Evolutionary conservation across 2,329 filamentous ascomycete genomes (phyloP).

Genomic region (Aspergillus pseudonomiae): DNA sequence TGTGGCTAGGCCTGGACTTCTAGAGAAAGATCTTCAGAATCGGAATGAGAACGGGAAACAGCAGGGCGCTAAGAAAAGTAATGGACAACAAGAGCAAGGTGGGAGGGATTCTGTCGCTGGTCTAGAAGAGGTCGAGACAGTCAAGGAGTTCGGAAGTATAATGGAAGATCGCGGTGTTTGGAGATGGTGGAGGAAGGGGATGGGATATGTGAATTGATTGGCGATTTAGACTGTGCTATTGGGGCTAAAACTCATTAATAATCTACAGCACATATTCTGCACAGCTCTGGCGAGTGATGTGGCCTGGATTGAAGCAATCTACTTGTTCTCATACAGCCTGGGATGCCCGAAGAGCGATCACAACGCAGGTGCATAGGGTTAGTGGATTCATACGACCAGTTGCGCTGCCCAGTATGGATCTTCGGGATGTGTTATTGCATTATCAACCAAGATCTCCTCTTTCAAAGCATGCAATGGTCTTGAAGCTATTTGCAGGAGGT

Average conservation of each 20-base stretch:
- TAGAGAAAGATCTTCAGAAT: constrained; percentile 23
- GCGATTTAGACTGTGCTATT: not conserved
- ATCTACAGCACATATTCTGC: not conserved
- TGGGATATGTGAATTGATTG: constrained; percentile 53
- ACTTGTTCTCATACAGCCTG: not conserved
- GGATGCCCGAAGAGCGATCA: not conserved
- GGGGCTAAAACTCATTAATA: not conserved
- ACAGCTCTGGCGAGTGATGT: not conserved
- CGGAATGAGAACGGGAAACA: not conserved
- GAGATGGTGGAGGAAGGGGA: constrained; percentile 69
- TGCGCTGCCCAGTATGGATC: not conserved
- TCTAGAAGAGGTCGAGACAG: constrained; percentile 62
- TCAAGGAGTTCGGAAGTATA: constrained; percentile 64
- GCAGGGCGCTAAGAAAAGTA: not conserved
- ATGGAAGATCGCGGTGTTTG: constrained; percentile 65
- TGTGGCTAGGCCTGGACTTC: constrained; percentile 54
- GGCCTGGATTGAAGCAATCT: not conserved
- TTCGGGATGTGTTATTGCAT: not conserved
- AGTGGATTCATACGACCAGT: not conserved
- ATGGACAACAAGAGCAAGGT: not conserved
- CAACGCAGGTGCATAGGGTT: not conserved
- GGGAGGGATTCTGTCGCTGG: constrained; percentile 24
- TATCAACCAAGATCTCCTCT: not conserved
- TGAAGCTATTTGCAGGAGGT: not conserved
- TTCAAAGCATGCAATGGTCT: too few relatives aligned